phyloP scores from a whole-genome alignment of 352 stramenopile species.

The Pythium rhizo-oryzae region DNA sequence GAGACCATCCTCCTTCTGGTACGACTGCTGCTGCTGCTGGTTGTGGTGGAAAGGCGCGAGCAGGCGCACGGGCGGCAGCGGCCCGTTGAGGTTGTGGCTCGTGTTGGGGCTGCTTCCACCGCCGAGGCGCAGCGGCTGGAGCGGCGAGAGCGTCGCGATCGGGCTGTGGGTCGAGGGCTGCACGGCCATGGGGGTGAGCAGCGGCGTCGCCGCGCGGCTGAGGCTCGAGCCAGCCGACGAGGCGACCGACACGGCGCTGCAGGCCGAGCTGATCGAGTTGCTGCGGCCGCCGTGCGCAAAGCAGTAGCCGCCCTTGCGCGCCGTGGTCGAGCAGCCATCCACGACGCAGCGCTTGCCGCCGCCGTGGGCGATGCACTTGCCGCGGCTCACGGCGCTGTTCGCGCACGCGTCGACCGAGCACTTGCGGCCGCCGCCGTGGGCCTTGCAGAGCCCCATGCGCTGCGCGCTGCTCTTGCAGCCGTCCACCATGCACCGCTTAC shows the following conservation, averaged over 20 bases:
- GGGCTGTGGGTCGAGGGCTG: not conserved
- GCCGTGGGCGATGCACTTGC: constrained; percentile 84
- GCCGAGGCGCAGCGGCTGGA: constrained; percentile 23
- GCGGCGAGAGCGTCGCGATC: constrained; percentile 24
- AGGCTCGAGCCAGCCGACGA: not conserved
- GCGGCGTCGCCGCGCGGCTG: constrained; percentile 17
- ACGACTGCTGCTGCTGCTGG: not conserved
- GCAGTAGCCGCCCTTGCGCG: constrained; percentile 79
- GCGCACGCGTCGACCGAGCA: constrained; percentile 62
- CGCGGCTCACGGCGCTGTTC: constrained; percentile 83
- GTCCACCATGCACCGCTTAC: constrained; percentile 76
- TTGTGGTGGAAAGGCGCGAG: constrained; percentile 9
- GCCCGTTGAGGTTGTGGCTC: not conserved
- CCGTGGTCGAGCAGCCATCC: constrained; percentile 76
- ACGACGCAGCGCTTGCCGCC: constrained; percentile 80
- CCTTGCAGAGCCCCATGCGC: constrained; percentile 83
- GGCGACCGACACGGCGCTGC: not conserved
- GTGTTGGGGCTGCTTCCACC: not conserved
- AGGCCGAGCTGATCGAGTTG: constrained; percentile 11
- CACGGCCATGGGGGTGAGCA: constrained; percentile 24
- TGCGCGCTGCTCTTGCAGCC: constrained; percentile 79
- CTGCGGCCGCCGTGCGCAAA: constrained; percentile 77
- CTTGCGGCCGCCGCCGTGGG: constrained; percentile 81
- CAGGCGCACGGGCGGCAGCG: constrained; percentile 20
- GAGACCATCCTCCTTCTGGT: constrained; percentile 18